These are phyloP conservation scores for Botrytis pseudocinerea DNA, from an alignment of 2,329 filamentous ascomycete species.

Conservation along the genomic window DNA sequence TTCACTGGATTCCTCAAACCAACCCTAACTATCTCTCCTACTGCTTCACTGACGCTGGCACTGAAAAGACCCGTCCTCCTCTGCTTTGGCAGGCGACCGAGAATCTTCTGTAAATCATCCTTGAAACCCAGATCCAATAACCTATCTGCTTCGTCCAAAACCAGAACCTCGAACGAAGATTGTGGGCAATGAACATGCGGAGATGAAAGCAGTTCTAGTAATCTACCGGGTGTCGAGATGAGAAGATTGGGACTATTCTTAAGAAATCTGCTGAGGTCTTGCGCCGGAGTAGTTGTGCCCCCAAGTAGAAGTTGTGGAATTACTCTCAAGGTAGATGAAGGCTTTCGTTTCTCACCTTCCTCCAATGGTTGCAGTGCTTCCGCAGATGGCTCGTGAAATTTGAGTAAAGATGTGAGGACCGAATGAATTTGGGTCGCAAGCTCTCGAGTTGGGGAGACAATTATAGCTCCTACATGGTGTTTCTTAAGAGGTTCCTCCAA, in stretches of 20 bases:
- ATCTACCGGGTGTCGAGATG: conserved; percentile 84
- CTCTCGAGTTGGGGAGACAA: conserved; percentile 91
- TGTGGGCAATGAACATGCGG: conserved; percentile 85
- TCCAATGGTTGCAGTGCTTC: conserved; percentile 58
- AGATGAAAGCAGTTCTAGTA: conserved; percentile 83
- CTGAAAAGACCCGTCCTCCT: conserved; percentile 91
- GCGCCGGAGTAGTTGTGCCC: conserved; percentile 74
- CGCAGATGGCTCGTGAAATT: conserved; percentile 80
- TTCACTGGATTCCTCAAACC: conserved; percentile 93
- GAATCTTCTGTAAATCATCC: conserved; percentile 81
- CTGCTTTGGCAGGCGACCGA: conserved; percentile 86
- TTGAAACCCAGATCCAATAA: conserved; percentile 93
- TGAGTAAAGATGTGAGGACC: conserved; percentile 73
- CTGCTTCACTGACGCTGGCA: conserved; percentile 92
- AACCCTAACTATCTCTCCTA: conserved; percentile 88
- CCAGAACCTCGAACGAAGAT: conserved; percentile 86
- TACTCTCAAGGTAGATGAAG: conserved; percentile 55
- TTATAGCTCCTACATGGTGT: conserved; percentile 85
- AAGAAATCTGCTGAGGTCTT: conserved; percentile 84
- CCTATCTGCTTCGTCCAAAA: conserved; percentile 92
- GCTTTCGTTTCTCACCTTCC: conserved; percentile 52
- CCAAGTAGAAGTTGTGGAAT: conserved; percentile 88
- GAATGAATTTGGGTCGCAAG: conserved; percentile 87
- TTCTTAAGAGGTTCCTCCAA: conserved; percentile 81
- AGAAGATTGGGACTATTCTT: conserved; percentile 84